Evolutionary conservation across 257 asterid species (phyloP).

Genomic region (Nicotiana sylvestris): DNA sequence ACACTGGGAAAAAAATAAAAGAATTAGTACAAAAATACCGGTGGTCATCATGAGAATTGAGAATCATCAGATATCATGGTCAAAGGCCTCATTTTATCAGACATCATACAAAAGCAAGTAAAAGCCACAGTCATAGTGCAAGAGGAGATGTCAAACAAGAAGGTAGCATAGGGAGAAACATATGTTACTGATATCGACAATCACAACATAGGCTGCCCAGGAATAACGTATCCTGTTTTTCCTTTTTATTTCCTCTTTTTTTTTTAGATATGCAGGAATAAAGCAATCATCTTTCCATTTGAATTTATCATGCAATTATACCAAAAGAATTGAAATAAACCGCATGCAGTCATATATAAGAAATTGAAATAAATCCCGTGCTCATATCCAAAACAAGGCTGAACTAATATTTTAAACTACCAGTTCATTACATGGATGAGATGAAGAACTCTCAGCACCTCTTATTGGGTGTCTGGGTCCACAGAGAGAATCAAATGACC

Average conservation of each 20-base stretch:
- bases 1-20: not conserved
- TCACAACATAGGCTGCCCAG: not conserved
- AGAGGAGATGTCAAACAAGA: not conserved
- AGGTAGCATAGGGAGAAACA: not conserved
- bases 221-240: no score
- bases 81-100: not conserved
- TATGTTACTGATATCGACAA: not conserved
- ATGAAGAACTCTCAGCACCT: no score
- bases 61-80: constrained; percentile 6
- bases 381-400: not conserved
- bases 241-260: no score
- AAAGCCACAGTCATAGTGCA: not conserved
- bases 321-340: not conserved
- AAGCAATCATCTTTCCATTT: not conserved
- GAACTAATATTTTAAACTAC: not conserved
- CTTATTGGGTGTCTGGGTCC: no score
- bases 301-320: not conserved
- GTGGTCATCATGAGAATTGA: constrained; percentile 1
- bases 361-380: not conserved
- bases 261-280: not conserved
- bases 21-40: not conserved
- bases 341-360: not conserved
- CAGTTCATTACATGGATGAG: not conserved
- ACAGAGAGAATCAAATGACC: no score
- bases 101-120: not conserved